Conservation (phyloP, 1,139 yeast species). For the Sugiyamaella paludigena region DNA sequence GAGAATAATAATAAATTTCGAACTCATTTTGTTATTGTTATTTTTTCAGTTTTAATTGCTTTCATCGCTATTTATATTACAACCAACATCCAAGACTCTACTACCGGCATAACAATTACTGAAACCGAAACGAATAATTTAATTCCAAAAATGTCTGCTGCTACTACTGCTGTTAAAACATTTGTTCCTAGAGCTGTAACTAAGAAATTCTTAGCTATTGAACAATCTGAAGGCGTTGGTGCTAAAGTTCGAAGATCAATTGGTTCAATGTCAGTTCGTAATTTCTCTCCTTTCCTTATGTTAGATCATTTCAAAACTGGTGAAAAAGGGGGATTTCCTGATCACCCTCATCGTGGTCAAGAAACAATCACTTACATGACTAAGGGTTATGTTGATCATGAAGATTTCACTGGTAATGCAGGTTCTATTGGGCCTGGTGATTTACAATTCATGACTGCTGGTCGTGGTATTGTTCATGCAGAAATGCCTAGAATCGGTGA, state of each 20-base stretch:
- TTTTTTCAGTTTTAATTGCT: slow-evolving; percentile 11
- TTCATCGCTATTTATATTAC: slow-evolving; percentile 6
- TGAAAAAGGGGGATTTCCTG: slow-evolving; percentile 78
- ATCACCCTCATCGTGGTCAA: slow-evolving; percentile 91
- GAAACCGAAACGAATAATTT: not conserved
- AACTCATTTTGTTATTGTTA: not conserved
- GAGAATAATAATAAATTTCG: no score
- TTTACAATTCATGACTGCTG: slow-evolving; percentile 94
- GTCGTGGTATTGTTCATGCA: slow-evolving; percentile 81
- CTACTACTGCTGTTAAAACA: slow-evolving; percentile 10
- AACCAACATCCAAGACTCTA: slow-evolving; percentile 4
- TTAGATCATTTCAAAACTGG: slow-evolving; percentile 70
- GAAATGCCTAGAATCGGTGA: slow-evolving; percentile 75
- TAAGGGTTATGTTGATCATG: slow-evolving; percentile 81
- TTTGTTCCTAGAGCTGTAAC: slow-evolving; percentile 50
- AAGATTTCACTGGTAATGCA: slow-evolving; percentile 81
- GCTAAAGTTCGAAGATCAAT: slow-evolving; percentile 81
- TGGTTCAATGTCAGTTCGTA: slow-evolving; percentile 64
- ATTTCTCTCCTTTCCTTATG: slow-evolving; percentile 81
- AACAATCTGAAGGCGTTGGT: slow-evolving; percentile 85
- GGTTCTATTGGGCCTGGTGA: slow-evolving; percentile 84
- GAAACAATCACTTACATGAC: slow-evolving; percentile 79
- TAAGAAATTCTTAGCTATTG: slow-evolving; percentile 61
- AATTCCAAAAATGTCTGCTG: not conserved
- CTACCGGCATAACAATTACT: no score